A percentile compares a stretch with the other conserved stretches of the same genome.
Evolutionary conservation across 768 basidiomycete species (phyloP).

Genomic region (Tricholomella constricta): DNA sequence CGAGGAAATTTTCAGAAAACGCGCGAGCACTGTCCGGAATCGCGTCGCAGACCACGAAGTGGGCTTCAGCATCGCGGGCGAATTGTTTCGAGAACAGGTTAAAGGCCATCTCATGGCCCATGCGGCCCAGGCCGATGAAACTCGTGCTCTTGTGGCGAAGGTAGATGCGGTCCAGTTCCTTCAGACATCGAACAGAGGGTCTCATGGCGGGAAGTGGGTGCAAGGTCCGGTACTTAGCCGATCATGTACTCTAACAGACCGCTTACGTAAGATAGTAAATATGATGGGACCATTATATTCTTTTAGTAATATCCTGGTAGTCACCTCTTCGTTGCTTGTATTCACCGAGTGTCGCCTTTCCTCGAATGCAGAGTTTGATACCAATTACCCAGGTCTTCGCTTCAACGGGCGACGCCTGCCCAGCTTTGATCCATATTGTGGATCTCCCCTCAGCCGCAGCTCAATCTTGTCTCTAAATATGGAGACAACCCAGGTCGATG

Average conservation of each 20-base stretch:
- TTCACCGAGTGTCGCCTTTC: too few species aligned
- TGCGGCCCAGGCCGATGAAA: slow-evolving; percentile 86
- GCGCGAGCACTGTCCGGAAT: slow-evolving; percentile 54
- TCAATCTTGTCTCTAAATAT: too few species aligned
- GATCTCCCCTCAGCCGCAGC: background rate
- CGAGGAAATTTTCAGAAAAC: slow-evolving; percentile 58
- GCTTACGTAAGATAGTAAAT: slow-evolving; percentile 13
- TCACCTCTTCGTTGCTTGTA: too few species aligned
- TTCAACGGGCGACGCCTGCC: too few species aligned
- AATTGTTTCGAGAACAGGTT: slow-evolving; percentile 81
- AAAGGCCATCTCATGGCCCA: slow-evolving; percentile 86
- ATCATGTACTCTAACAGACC: background rate
- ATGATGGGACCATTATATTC: too few species aligned
- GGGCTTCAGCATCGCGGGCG: slow-evolving; percentile 49
- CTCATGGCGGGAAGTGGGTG: slow-evolving; percentile 43
- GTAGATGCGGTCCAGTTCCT: slow-evolving; percentile 34
- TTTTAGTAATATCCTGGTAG: too few species aligned
- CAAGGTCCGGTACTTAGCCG: slow-evolving; percentile 7
- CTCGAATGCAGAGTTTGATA: too few species aligned
- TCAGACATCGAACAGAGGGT: slow-evolving; percentile 46
- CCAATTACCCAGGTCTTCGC: too few species aligned
- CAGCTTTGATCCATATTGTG: background rate
- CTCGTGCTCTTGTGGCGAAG: slow-evolving; percentile 55
- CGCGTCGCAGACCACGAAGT: slow-evolving; percentile 81
- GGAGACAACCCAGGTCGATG: too few species aligned